Evolutionary conservation across 1,284 basidiomycete genomes (phyloP), one percentile per base, ranked within the genome.

Genomic region (Omphalotus olearius): DNA sequence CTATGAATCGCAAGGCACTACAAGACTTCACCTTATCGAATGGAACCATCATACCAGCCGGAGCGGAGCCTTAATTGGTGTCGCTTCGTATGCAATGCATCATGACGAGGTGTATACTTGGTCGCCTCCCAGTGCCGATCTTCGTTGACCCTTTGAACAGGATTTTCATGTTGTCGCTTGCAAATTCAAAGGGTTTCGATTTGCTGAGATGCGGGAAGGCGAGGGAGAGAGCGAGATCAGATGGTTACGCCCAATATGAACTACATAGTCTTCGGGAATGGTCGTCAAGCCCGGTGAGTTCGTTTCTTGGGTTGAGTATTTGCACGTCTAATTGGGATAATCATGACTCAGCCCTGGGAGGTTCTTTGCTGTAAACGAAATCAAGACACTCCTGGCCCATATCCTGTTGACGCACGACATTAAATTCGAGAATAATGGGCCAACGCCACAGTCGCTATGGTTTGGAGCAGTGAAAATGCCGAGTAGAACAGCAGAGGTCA

Each of bases 201-300:
- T 64, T 40, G 37, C 45, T 4, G 47, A 56, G 11, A 25, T 52
- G 45, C 41, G 54, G 17, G 47, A 55, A 28, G 42, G 47, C 14
- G 53, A 52, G 7, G 52, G 51, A 28, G 45, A 48, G 18, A 48
- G 53, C 26, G 28, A 45, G 14, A 57, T 25, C 52, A 54, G 23
- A 60, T 61, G 48, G 60, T 62, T 13, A 62, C 60, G 25, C 64
- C 62, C 0, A 54, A 57, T 4, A 10, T 54, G 4, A 59, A 63
- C 4, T 66, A 60, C 38, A 45, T 67, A 30, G 6, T 60, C 2
- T 69, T 67, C 47, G 66, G 66, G 1, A 56, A 60, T 36, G 66
- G 67, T 7, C 57, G 54, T 50, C 64, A 66, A 50, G 64, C 65
- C 1, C 67, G 66, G 52, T 46, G 33, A 49, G 47, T 44, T 11